These are phyloP conservation scores for Hansenula sp. DNA, from an alignment of 1,139 yeast species.

Conservation along the genomic window DNA sequence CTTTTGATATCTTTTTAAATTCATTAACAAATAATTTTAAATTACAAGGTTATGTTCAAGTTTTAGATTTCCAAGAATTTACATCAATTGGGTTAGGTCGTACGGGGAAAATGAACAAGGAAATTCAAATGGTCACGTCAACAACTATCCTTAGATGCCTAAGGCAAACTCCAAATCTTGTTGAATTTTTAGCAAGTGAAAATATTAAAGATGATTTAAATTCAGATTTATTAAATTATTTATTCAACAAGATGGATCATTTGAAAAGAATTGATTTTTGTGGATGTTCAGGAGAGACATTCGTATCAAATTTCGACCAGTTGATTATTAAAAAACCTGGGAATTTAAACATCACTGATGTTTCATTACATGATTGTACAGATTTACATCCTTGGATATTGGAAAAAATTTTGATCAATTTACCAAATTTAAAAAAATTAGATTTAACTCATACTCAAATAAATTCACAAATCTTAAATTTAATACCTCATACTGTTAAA, in stretches of 20 bases:
- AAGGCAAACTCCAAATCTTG: constrained; percentile 55
- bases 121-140: constrained; percentile 86
- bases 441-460: constrained; percentile 84
- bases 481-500: constrained; percentile 48
- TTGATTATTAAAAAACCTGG: constrained; percentile 29
- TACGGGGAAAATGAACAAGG: constrained; percentile 85
- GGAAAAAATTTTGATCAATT: constrained; percentile 51
- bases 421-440: constrained; percentile 59
- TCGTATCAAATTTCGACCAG: constrained; percentile 58
- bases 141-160: constrained; percentile 65
- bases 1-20: constrained; percentile 67
- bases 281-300: constrained; percentile 71
- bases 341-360: constrained; percentile 37
- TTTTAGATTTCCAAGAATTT: constrained; percentile 83
- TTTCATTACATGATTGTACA: constrained; percentile 88
- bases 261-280: constrained; percentile 81
- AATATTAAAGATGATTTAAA: constrained; percentile 85
- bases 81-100: constrained; percentile 90
- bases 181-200: constrained; percentile 81
- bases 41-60: constrained; percentile 66
- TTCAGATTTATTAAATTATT: constrained; percentile 48
- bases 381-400: constrained; percentile 60
- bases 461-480: constrained; percentile 32
- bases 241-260: constrained; percentile 57
- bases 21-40: constrained; percentile 48